Conservation (phyloP, 306 rosid genomes). For the Trichosanthes cucumerina region DNA sequence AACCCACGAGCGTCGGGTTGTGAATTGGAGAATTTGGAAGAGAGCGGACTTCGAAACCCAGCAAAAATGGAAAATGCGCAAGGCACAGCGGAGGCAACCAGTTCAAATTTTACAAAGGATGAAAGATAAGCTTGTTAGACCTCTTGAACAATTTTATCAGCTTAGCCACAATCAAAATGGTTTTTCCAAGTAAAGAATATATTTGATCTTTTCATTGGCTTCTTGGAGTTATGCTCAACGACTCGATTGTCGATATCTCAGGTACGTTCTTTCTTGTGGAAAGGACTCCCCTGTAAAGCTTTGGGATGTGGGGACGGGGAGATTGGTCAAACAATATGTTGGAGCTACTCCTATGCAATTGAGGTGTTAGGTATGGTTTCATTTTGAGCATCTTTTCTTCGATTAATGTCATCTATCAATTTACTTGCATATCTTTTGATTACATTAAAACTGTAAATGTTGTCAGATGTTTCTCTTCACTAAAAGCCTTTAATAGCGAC, state of each 20-base stretch:
- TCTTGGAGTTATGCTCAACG: neutral
- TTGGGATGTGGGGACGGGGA: slow-evolving; percentile 90
- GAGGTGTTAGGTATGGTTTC: slow-evolving; percentile 57
- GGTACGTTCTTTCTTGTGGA: slow-evolving; percentile 86
- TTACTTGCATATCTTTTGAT: neutral
- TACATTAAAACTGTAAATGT: neutral
- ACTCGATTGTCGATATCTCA: slow-evolving; percentile 18
- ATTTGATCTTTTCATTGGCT: neutral
- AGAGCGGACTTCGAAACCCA: too few species aligned
- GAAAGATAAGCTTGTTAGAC: slow-evolving; percentile 28
- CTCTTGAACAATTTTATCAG: neutral
- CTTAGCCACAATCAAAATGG: neutral
- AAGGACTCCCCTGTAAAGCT: slow-evolving; percentile 82
- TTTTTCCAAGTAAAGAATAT: neutral
- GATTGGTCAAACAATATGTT: slow-evolving; percentile 68
- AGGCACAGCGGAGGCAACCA: slow-evolving; percentile 66
- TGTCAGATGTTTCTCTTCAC: neutral
- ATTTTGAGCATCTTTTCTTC: neutral
- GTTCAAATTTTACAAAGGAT: slow-evolving; percentile 81
- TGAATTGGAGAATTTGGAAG: too few species aligned
- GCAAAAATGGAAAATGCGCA: too few species aligned
- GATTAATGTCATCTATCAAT: neutral
- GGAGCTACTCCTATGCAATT: slow-evolving; percentile 70
- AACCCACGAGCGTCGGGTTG: too few species aligned
- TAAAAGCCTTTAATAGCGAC: neutral